Conservation (phyloP, 2,329 filamentous ascomycete genomes). For the Nothophoma quercina region DNA sequence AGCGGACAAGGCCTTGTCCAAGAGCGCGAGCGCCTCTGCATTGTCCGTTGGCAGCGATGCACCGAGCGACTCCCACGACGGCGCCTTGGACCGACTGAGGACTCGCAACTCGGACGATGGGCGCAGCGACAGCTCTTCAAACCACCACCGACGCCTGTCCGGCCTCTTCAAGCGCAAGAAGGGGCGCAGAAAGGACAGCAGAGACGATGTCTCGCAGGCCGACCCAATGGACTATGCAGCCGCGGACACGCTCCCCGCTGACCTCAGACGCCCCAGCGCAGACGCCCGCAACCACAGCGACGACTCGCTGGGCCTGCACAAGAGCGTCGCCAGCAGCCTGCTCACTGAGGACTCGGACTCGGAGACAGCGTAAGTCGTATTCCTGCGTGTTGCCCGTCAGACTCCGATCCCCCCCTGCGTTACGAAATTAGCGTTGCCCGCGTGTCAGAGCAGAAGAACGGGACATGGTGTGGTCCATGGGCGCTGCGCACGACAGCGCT, state of each 20-base stretch:
- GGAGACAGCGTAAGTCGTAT: constrained; percentile 55
- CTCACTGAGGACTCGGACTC: constrained; percentile 60
- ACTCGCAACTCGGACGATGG: constrained; percentile 52
- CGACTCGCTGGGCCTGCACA: constrained; percentile 53
- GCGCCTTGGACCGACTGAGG: constrained; percentile 50
- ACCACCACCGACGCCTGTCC: constrained; percentile 57
- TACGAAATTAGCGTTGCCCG: constrained; percentile 6
- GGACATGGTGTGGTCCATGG: constrained; percentile 2
- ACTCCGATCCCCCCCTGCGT: constrained; percentile 14
- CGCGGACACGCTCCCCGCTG: constrained; percentile 6
- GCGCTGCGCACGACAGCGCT: constrained; percentile 11
- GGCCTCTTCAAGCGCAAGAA: constrained; percentile 61
- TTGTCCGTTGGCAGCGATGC: constrained; percentile 44
- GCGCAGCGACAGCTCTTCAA: constrained; percentile 50
- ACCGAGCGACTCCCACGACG: constrained; percentile 46
- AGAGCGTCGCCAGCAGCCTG: constrained; percentile 58
- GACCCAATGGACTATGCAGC: constrained; percentile 12
- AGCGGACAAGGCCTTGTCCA: constrained; percentile 24
- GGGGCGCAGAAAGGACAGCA: constrained; percentile 43
- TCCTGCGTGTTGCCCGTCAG: constrained; percentile 20
- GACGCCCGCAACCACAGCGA: constrained; percentile 43
- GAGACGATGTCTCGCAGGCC: constrained; percentile 35
- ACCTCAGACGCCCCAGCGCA: constrained; percentile 20
- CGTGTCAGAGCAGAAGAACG: constrained; percentile 6
- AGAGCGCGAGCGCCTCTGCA: constrained; percentile 39